Evolutionary conservation across 2,329 filamentous ascomycete species (phyloP).

Genomic region (Diaporthe ampelina): DNA sequence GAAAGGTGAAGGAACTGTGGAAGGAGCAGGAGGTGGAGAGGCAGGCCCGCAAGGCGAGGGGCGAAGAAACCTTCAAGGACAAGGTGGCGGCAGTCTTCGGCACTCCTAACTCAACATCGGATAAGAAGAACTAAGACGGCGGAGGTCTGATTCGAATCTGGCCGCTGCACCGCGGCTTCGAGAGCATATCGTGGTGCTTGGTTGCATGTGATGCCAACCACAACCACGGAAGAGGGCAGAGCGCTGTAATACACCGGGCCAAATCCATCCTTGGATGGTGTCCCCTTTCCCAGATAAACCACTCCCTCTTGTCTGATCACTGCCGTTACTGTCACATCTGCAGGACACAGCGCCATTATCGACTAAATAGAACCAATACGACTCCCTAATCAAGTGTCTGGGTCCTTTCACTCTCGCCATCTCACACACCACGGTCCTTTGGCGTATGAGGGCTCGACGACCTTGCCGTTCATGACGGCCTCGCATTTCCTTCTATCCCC

Average conservation of each 20-base stretch:
- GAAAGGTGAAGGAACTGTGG: conserved; percentile 67
- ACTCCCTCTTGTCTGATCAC: background rate
- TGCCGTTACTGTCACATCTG: background rate
- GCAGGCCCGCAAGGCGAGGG: conserved; percentile 69
- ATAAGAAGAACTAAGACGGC: conserved; percentile 33
- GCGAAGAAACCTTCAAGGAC: conserved; percentile 61
- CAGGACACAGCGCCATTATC: background rate
- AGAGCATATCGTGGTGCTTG: background rate
- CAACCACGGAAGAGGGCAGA: too few relatives aligned
- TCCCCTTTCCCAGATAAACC: background rate
- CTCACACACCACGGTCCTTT: conserved; percentile 72
- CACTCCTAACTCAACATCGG: conserved; percentile 23
- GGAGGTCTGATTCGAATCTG: background rate
- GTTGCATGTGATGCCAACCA: background rate
- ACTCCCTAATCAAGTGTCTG: background rate
- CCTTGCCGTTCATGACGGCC: conserved; percentile 69
- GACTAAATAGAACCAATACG: background rate
- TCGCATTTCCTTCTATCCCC: conserved; percentile 64
- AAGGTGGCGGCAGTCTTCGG: conserved; percentile 52
- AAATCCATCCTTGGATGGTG: background rate
- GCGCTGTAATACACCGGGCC: background rate
- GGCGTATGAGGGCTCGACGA: conserved; percentile 72
- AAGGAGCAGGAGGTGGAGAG: conserved; percentile 68
- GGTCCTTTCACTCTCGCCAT: conserved; percentile 63
- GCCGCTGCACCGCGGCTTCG: background rate